phyloP scores from a whole-genome alignment of 441 rosid genomes.

The Pelargonium australe region DNA sequence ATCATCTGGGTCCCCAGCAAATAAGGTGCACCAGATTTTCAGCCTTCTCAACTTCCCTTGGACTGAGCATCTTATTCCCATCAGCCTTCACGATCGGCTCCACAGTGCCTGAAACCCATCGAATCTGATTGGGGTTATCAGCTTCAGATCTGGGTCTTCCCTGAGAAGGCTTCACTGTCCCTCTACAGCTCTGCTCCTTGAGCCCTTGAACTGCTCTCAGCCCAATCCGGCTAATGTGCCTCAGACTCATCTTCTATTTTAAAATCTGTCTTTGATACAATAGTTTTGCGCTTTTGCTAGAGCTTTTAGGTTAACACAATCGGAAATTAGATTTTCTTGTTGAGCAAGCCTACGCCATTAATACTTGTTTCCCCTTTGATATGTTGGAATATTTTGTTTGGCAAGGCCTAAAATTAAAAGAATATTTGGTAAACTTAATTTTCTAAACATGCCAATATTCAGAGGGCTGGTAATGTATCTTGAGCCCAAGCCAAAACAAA shows the following conservation, averaged over 20 bases:
- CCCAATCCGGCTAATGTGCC: constrained; percentile 17
- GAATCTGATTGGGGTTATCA: not conserved
- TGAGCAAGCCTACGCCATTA: no score
- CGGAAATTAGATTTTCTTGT: not conserved
- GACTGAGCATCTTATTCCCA: not conserved
- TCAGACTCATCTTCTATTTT: constrained; percentile 18
- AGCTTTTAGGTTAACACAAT: not conserved
- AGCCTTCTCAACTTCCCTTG: constrained; percentile 17
- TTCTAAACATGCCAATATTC: no score
- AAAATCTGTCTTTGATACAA: not conserved
- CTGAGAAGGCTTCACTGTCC: not conserved
- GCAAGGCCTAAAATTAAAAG: no score
- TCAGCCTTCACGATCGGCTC: not conserved
- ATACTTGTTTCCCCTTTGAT: no score
- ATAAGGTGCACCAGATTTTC: constrained; percentile 25
- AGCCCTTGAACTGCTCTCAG: constrained; percentile 17
- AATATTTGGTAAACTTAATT: no score
- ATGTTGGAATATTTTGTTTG: no score
- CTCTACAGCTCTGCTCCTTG: constrained; percentile 18
- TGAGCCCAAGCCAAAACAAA: no score
- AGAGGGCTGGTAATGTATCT: no score
- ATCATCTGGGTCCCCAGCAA: constrained; percentile 23
- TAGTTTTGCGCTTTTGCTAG: not conserved
- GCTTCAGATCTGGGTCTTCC: constrained; percentile 16
- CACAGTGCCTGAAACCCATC: not conserved